These are phyloP conservation scores for Peronospora destructor DNA, from an alignment of 352 stramenopile species.

Conservation along the genomic window DNA sequence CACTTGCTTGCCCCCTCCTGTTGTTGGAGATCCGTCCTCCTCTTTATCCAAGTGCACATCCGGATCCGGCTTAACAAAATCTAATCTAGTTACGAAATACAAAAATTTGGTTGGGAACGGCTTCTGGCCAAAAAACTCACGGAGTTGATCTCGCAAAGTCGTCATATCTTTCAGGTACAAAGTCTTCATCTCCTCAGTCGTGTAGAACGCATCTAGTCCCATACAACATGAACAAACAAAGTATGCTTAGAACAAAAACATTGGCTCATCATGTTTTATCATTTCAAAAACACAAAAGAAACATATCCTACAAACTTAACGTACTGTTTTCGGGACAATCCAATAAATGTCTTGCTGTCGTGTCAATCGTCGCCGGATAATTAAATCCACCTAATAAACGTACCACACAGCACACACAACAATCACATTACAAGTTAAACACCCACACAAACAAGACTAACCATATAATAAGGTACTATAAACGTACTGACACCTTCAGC, in stretches of 20 bases:
- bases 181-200: slow-evolving; percentile 56
- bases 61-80: slow-evolving; percentile 65
- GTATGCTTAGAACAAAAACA: not conserved
- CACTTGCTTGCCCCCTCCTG: slow-evolving; percentile 2
- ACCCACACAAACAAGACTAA: too few relatives aligned
- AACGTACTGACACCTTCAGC: slow-evolving; percentile 72
- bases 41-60: slow-evolving; percentile 33
- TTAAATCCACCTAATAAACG: slow-evolving; percentile 41
- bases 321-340: slow-evolving; percentile 55
- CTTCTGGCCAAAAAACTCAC: slow-evolving; percentile 77
- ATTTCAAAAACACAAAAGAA: not conserved
- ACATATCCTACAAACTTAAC: slow-evolving; percentile 1
- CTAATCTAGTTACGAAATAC: slow-evolving; percentile 81
- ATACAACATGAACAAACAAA: slow-evolving; percentile 1
- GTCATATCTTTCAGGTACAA: slow-evolving; percentile 66
- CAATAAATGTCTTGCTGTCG: slow-evolving; percentile 48
- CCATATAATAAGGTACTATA: not conserved
- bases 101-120: slow-evolving; percentile 77
- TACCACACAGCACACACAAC: not conserved
- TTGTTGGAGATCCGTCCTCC: slow-evolving; percentile 14
- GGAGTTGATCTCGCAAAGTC: slow-evolving; percentile 52
- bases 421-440: too few relatives aligned
- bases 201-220: slow-evolving; percentile 45
- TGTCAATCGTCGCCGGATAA: slow-evolving; percentile 56
- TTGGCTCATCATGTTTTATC: not conserved